These are phyloP conservation scores for Tricharina praecox DNA, from an alignment of 495 filamentous ascomycete genomes.

Conservation along the genomic window DNA sequence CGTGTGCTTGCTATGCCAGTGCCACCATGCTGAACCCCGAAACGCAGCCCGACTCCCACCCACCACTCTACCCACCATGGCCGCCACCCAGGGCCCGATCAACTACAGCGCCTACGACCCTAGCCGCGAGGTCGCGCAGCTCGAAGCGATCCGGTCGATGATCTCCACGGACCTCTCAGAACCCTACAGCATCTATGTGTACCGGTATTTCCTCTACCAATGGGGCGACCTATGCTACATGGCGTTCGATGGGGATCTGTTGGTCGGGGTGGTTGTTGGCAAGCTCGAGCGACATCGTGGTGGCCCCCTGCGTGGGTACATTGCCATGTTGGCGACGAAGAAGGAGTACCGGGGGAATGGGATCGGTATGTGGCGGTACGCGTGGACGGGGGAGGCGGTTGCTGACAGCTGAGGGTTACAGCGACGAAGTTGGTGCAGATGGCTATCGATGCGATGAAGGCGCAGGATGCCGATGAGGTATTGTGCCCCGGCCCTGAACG, in stretches of 20 bases:
- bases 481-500: constrained; percentile 1
- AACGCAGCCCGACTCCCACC: no score
- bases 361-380: constrained; percentile 50
- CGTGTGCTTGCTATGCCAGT: no score
- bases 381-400: no score
- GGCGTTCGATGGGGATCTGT: constrained; percentile 33
- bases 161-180: constrained; percentile 97
- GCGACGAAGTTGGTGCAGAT: constrained; percentile 69
- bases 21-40: no score
- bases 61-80: no score
- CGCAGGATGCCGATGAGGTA: constrained; percentile 72
- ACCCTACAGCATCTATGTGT: constrained; percentile 98
- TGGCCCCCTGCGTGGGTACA: constrained; percentile 74
- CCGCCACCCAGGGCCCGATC: no score
- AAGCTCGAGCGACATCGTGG: constrained; percentile 79
- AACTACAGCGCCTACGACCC: constrained; percentile 80
- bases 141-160: constrained; percentile 73
- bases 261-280: constrained; percentile 84
- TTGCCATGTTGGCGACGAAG: constrained; percentile 89
- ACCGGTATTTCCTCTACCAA: constrained; percentile 95
- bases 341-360: constrained; percentile 62
- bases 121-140: constrained; percentile 58
- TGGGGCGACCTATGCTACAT: constrained; percentile 95
- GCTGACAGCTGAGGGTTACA: constrained; percentile 3
- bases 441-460: constrained; percentile 85